phyloP scores from a whole-genome alignment of 2,329 filamentous ascomycete genomes.

The Sarocladiaceae sp. region DNA sequence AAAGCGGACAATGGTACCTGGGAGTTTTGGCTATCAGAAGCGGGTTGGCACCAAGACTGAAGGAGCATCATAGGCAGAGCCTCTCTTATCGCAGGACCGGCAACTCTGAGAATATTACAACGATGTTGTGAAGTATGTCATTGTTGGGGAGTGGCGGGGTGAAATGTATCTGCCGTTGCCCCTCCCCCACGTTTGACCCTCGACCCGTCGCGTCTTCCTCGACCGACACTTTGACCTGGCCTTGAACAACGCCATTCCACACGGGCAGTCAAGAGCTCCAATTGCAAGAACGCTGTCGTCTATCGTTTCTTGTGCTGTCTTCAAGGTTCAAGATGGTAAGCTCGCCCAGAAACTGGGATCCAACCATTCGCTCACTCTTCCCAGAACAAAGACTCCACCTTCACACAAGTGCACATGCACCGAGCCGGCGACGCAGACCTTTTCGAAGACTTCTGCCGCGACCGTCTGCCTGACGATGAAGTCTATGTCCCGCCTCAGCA shows the following conservation, averaged over 20 bases:
- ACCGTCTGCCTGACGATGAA: constrained; percentile 69
- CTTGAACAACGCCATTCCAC: no score
- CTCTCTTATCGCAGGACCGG: no score
- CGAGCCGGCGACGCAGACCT: constrained; percentile 69
- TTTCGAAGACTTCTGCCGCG: constrained; percentile 71
- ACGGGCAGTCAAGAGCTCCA: no score
- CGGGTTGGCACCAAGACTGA: background rate
- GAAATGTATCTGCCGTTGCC: no score
- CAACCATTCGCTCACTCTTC: background rate
- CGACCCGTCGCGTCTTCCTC: background rate
- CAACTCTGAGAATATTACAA: no score
- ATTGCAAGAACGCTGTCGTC: no score
- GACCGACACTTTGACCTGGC: background rate
- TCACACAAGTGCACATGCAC: constrained; percentile 74
- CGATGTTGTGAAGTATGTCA: no score
- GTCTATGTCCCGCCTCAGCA: constrained; percentile 78
- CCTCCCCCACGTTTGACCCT: background rate
- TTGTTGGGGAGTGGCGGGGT: no score
- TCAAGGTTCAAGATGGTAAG: background rate
- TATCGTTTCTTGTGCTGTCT: background rate
- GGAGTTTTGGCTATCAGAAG: background rate
- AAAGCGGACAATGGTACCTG: constrained; percentile 4
- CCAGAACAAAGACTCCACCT: constrained; percentile 69
- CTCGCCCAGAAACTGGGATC: background rate
- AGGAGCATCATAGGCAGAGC: background rate